Evolutionary conservation across 106 monocot species (phyloP).

Genomic region (Dendrobium nobile): DNA sequence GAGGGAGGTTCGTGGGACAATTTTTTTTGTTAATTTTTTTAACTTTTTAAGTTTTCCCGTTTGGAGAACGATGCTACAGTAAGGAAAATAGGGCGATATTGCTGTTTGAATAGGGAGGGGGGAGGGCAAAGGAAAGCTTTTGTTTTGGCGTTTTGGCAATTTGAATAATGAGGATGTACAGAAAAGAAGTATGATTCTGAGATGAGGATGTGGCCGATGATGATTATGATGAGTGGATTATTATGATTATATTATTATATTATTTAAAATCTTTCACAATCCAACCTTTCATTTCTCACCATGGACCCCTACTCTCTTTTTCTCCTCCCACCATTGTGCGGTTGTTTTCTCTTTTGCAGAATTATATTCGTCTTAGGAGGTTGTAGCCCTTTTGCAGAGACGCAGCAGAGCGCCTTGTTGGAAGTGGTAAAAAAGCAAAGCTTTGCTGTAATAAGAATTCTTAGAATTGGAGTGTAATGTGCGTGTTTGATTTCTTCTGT

Average conservation of each 20-base stretch:
- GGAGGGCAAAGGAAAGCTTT: background rate
- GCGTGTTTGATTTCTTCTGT: background rate
- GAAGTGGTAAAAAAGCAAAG: constrained; percentile 2
- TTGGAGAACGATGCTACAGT: constrained; percentile 9
- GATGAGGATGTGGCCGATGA: background rate
- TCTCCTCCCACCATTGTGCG: background rate
- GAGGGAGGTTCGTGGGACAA: constrained; percentile 6
- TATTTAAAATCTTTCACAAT: background rate
- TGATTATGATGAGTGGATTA: background rate
- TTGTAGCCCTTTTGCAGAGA: constrained; percentile 1
- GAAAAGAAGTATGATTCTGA: background rate
- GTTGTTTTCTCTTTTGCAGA: constrained; percentile 3
- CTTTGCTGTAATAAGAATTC: background rate
- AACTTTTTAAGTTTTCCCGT: constrained; percentile 8
- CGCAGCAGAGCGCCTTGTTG: background rate
- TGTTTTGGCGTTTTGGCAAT: background rate
- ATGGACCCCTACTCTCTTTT: background rate
- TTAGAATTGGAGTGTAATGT: background rate
- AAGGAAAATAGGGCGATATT: constrained; percentile 7
- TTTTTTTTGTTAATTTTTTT: constrained; percentile 11
- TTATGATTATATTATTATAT: background rate
- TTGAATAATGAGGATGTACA: background rate
- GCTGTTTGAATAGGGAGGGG: background rate
- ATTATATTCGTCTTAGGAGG: constrained; percentile 8
- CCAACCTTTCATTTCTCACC: background rate